phyloP scores from a whole-genome alignment of 768 basidiomycete species.

The Coprinellus aureogranulatus region DNA sequence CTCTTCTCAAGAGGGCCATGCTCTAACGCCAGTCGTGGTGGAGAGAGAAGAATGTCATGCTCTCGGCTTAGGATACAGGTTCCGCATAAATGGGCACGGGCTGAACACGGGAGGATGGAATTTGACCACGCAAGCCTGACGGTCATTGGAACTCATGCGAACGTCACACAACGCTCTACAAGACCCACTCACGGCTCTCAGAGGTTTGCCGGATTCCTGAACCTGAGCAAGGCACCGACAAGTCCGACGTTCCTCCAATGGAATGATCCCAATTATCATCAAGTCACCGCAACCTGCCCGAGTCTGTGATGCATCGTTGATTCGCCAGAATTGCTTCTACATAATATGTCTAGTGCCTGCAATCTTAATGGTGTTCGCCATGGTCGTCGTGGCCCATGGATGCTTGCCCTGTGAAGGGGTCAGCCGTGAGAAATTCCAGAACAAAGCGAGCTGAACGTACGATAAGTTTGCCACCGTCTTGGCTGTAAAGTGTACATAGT shows the following conservation, averaged over 20 bases:
- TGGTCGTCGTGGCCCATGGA: constrained; percentile 39
- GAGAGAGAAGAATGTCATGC: not conserved
- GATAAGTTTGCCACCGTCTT: constrained; percentile 74
- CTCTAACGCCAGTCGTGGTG: not conserved
- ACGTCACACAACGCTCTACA: too few relatives aligned
- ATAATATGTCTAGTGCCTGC: constrained; percentile 8
- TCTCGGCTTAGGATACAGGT: not conserved
- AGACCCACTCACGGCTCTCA: too few relatives aligned
- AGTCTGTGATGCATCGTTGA: constrained; percentile 4
- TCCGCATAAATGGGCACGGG: not conserved
- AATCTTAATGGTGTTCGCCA: constrained; percentile 38
- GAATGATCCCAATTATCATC: too few relatives aligned
- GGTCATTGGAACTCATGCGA: too few relatives aligned
- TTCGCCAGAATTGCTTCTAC: not conserved
- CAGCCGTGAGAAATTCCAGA: not conserved
- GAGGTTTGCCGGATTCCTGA: too few relatives aligned
- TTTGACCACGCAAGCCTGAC: too few relatives aligned
- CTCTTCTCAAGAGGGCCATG: constrained; percentile 24
- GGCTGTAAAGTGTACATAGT: constrained; percentile 34
- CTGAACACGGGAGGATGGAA: too few relatives aligned
- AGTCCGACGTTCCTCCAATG: too few relatives aligned
- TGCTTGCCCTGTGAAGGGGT: constrained; percentile 45
- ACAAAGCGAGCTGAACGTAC: constrained; percentile 37
- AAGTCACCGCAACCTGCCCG: too few relatives aligned
- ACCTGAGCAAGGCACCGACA: too few relatives aligned